Conservation (phyloP, 345 rosid genomes). For the Euphorbia lathyris region DNA sequence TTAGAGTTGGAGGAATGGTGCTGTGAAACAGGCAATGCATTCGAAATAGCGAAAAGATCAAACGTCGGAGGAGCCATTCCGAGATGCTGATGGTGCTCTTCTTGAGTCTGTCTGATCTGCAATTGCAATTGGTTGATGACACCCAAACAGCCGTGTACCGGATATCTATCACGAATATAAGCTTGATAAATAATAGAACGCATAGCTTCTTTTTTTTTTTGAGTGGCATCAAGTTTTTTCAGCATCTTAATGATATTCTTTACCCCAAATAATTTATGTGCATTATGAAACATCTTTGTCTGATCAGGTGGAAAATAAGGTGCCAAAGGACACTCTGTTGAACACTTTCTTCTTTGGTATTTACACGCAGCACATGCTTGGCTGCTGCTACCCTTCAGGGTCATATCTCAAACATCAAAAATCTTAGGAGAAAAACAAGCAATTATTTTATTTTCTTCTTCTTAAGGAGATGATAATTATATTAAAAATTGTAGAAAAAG, state of each 20-base stretch:
- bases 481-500: not conserved
- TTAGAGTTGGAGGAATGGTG: conserved; percentile 42
- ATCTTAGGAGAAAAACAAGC: not conserved
- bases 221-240: conserved; percentile 43
- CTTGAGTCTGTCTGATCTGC: conserved; percentile 49
- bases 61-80: conserved; percentile 69
- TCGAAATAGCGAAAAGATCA: conserved; percentile 26
- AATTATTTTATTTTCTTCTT: not conserved
- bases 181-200: conserved; percentile 72
- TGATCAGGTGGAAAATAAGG: conserved; percentile 85
- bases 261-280: conserved; percentile 77
- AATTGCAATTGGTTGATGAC: conserved; percentile 44
- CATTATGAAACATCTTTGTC: conserved; percentile 67
- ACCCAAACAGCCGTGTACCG: conserved; percentile 76
- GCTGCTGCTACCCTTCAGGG: conserved; percentile 83
- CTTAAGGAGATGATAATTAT: not conserved
- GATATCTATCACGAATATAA: conserved; percentile 58
- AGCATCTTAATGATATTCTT: conserved; percentile 66
- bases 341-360: conserved; percentile 74
- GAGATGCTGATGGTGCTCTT: conserved; percentile 62
- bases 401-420: conserved; percentile 47
- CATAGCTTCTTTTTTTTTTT: conserved; percentile 70
- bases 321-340: conserved; percentile 61
- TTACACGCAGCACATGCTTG: conserved; percentile 98
- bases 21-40: conserved; percentile 28